Conservation (phyloP, 169 alveolate genomes). For the Eimeria falciformis region DNA sequence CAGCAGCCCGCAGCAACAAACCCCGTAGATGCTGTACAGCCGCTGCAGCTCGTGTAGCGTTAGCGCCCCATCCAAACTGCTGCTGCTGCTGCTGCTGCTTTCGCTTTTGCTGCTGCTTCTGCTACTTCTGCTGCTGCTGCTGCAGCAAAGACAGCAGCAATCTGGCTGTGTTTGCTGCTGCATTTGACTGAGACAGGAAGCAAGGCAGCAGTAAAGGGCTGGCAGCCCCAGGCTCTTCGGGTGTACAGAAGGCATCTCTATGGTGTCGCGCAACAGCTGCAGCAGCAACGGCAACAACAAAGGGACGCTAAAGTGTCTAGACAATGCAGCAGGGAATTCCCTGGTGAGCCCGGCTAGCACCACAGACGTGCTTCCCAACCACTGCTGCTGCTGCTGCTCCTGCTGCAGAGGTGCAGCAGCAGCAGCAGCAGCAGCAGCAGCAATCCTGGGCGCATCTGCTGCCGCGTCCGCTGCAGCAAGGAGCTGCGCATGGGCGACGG, state of each 20-base stretch:
- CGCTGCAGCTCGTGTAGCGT: constrained; percentile 60
- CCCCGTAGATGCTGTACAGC: constrained; percentile 38
- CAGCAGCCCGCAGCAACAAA: constrained; percentile 44
- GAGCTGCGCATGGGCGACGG: constrained; percentile 21
- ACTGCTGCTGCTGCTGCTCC: constrained; percentile 23
- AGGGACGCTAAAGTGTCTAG: neutral
- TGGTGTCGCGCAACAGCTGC: constrained; percentile 47
- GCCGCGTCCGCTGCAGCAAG: constrained; percentile 33
- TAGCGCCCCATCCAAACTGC: constrained; percentile 24
- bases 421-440: constrained; percentile 57
- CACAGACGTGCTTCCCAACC: neutral
- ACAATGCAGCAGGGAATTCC: neutral
- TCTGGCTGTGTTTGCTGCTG: constrained; percentile 41
- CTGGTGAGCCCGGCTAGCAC: constrained; percentile 2
- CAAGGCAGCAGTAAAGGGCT: constrained; percentile 33
- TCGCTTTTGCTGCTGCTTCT: constrained; percentile 22
- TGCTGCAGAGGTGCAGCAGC: constrained; percentile 27
- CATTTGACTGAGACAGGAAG: constrained; percentile 42
- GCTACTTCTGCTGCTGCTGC: constrained; percentile 33
- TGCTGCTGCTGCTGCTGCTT: constrained; percentile 30
- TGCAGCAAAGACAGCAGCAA: constrained; percentile 57
- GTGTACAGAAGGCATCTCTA: constrained; percentile 53
- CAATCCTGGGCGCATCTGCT: constrained; percentile 41
- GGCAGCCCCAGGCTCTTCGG: neutral
- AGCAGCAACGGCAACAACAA: constrained; percentile 60